Conservation (phyloP, 2,329 filamentous ascomycete species). For the Harringtonia aguacate region DNA sequence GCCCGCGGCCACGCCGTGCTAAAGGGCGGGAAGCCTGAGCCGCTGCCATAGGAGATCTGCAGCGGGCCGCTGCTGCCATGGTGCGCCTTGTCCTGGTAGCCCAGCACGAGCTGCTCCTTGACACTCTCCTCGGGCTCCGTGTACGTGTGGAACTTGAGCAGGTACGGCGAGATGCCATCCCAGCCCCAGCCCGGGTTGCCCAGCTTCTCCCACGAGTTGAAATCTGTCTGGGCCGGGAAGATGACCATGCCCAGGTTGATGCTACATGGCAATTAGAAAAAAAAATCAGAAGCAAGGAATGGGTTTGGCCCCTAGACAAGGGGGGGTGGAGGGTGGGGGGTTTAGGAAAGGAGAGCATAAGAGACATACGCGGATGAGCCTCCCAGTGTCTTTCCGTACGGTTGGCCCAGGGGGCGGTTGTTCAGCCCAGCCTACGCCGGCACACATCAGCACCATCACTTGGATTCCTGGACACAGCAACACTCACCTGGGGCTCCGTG, state of each 20-base stretch:
- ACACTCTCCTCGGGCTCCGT: background rate
- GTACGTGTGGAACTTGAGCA: conserved; percentile 9
- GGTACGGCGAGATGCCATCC: conserved; percentile 16
- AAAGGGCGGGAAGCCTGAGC: background rate
- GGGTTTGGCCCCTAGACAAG: no score
- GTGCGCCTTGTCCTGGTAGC: background rate
- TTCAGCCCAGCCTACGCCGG: background rate
- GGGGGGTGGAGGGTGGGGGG: no score
- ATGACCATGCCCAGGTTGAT: conserved; percentile 4
- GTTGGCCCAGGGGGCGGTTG: background rate
- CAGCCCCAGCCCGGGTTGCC: conserved; percentile 48
- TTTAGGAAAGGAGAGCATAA: no score
- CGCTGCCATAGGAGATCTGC: background rate
- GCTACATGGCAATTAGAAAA: background rate
- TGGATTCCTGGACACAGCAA: no score
- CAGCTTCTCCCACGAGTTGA: conserved; percentile 43
- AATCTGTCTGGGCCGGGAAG: conserved; percentile 21
- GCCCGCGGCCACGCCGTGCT: conserved; percentile 1
- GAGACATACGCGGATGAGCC: conserved; percentile 1
- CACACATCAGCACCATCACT: no score
- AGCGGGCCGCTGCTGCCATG: background rate
- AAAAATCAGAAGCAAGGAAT: background rate
- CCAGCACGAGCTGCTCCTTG: background rate
- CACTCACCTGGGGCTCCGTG: background rate
- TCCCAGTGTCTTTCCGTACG: conserved; percentile 1